Evolutionary conservation across 2,329 filamentous ascomycete genomes (phyloP).

Genomic region (Pseudogymnoascus sp.): DNA sequence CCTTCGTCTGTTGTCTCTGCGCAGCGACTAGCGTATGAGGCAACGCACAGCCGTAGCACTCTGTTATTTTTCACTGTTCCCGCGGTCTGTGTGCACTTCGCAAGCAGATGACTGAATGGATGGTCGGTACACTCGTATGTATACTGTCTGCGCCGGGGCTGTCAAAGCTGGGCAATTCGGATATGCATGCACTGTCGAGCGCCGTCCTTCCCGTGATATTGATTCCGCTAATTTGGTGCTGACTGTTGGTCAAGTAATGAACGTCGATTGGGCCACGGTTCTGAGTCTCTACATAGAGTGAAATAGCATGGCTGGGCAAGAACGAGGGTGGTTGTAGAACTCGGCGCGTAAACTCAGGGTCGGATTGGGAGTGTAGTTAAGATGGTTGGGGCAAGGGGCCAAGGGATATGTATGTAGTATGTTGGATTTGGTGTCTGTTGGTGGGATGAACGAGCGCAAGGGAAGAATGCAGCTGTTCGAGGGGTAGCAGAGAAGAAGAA

Average conservation of each 20-base stretch:
- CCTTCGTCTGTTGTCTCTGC: not conserved
- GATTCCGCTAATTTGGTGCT: not conserved
- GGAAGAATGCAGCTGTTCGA: slow-evolving; percentile 1
- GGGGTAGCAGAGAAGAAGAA: not conserved
- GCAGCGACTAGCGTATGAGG: not conserved
- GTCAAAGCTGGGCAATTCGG: not conserved
- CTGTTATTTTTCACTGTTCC: not conserved
- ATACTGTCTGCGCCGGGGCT: not conserved
- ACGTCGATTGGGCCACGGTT: slow-evolving; percentile 7
- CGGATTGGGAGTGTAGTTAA: not conserved
- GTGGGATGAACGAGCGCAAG: not conserved
- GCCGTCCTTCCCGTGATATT: slow-evolving; percentile 7
- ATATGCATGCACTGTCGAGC: not conserved
- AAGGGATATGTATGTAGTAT: slow-evolving; percentile 9
- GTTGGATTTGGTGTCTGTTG: slow-evolving; percentile 6
- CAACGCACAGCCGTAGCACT: slow-evolving; percentile 1
- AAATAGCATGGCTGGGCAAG: slow-evolving; percentile 7
- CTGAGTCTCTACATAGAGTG: slow-evolving; percentile 2
- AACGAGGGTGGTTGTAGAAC: not conserved
- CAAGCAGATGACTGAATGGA: not conserved
- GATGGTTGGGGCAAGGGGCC: not conserved
- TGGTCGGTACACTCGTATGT: slow-evolving; percentile 5
- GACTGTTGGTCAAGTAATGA: not conserved
- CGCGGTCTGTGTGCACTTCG: not conserved
- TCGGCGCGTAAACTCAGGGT: slow-evolving; percentile 7